Conservation (phyloP, 345 rosid species). For the Brassica carinata region DNA sequence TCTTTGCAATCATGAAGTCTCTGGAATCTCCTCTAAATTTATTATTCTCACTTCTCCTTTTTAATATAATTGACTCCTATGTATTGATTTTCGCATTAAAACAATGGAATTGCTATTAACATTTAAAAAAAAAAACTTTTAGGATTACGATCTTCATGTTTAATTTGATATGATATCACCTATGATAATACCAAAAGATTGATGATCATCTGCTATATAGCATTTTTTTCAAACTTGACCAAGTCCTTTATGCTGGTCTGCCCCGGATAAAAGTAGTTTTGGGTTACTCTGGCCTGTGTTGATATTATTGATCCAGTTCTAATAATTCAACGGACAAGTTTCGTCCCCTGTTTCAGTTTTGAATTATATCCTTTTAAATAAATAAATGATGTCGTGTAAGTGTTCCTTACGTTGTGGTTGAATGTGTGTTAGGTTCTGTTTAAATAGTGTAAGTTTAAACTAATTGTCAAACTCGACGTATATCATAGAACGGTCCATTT, state of each 20-base stretch:
- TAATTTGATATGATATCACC: background rate
- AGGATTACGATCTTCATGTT: constrained; percentile 5
- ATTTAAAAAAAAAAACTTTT: background rate
- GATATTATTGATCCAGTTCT: background rate
- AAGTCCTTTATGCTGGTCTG: background rate
- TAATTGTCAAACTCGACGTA: background rate
- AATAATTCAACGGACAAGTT: background rate
- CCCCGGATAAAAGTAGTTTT: background rate
- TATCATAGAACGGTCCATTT: constrained; percentile 14
- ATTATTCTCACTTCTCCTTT: background rate
- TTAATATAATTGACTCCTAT: background rate
- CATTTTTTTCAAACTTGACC: background rate
- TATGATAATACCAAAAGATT: background rate
- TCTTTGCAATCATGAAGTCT: constrained; percentile 24
- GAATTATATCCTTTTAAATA: background rate
- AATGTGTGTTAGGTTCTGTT: background rate
- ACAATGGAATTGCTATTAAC: constrained; percentile 17
- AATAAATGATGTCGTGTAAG: background rate
- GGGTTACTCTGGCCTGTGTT: background rate
- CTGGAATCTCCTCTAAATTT: constrained; percentile 24
- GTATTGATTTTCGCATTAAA: constrained; percentile 27
- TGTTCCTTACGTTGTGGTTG: background rate
- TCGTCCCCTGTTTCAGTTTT: background rate
- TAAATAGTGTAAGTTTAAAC: background rate
- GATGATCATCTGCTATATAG: background rate